Base-by-base conservation (phyloP, 306 rosid genomes). In the Astragalus glycyphyllos region DNA sequence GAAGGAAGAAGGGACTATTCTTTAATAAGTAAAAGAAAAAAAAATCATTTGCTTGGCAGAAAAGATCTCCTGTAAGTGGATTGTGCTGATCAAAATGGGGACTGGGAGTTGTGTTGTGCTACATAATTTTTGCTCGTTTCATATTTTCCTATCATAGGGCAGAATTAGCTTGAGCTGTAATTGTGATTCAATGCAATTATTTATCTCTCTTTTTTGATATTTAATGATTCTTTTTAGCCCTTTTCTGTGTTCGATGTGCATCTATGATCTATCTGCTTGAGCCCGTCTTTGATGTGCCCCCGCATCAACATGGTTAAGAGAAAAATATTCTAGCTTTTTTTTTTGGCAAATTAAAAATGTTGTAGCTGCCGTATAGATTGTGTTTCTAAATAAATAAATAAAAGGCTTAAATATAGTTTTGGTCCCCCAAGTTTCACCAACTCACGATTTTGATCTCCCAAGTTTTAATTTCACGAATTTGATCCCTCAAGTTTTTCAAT, bases 1-100 rank as follows among this genome's bases (percentile, higher is more conserved):
- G 81, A 47, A 93, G 83, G 82, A 93, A 81, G 84, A 84, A 85
- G 82, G 86, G 77, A 68, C 41, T 82, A 68, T 93, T 90, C 86
- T 93, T 88, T 76, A 79, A 80, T 87, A 86, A 82, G 84, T 86
- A 49, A 65, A 5, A 49, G 26, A 26, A 26, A 26, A 20, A 20
- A 20, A 74, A 38, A 40, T 70, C 29, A 35, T 57, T 72, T 41
- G 55, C 23, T 49, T 68, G 41, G 83, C 66, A 75, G 76, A 75
- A 63, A 20, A 29, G 62, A 26, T 49, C 77, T 62, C 69, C 72
- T 56, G 53, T 35, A n/a, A n/a, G 68, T 53, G 70, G 83, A 70
- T 75, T 47, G 4, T 46, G 44, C 60, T 9, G 69, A 50, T 34
- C 35, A 26, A 37, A 46, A 50, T n/a, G 48, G 72, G 71, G 58